Conservation (phyloP, 2,329 filamentous ascomycete species). For the Sarocladiaceae sp. region DNA sequence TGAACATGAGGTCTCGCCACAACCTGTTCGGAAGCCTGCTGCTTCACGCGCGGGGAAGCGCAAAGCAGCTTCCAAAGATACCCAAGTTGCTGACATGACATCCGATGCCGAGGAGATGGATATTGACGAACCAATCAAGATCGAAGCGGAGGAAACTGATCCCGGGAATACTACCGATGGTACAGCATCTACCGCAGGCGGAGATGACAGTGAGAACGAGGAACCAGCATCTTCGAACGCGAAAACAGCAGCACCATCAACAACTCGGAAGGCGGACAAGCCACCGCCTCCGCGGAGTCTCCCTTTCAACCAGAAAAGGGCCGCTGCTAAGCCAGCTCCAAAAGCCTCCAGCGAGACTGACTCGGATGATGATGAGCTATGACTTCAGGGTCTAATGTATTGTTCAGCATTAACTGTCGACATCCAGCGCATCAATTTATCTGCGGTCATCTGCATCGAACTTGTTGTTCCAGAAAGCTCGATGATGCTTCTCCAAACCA, state of each 20-base stretch:
- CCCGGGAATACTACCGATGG: slow-evolving; percentile 35
- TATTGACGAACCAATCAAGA: slow-evolving; percentile 31
- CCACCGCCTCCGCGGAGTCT: slow-evolving; percentile 37
- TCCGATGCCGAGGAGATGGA: slow-evolving; percentile 49
- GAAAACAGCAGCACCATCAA: slow-evolving; percentile 1
- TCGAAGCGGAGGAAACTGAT: slow-evolving; percentile 34
- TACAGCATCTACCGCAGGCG: slow-evolving; percentile 38
- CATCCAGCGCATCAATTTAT: slow-evolving; percentile 15
- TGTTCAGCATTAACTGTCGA: background rate
- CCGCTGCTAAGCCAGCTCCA: slow-evolving; percentile 17
- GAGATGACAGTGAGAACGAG: slow-evolving; percentile 33
- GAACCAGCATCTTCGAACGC: slow-evolving; percentile 16
- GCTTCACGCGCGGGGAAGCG: slow-evolving; percentile 45
- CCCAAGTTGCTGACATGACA: slow-evolving; percentile 30
- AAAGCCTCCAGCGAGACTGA: slow-evolving; percentile 42
- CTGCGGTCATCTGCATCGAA: slow-evolving; percentile 48
- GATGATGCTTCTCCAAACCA: slow-evolving; percentile 57
- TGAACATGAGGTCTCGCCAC: slow-evolving; percentile 14
- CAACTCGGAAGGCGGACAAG: slow-evolving; percentile 18
- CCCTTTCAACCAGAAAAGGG: slow-evolving; percentile 38
- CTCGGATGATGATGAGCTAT: slow-evolving; percentile 56
- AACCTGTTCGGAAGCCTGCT: slow-evolving; percentile 22
- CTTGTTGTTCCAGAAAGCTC: slow-evolving; percentile 52
- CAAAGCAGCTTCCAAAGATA: slow-evolving; percentile 35
- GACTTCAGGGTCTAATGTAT: background rate